Conservation (phyloP, 2,329 filamentous ascomycete species). For the Xylariaceae sp. region DNA sequence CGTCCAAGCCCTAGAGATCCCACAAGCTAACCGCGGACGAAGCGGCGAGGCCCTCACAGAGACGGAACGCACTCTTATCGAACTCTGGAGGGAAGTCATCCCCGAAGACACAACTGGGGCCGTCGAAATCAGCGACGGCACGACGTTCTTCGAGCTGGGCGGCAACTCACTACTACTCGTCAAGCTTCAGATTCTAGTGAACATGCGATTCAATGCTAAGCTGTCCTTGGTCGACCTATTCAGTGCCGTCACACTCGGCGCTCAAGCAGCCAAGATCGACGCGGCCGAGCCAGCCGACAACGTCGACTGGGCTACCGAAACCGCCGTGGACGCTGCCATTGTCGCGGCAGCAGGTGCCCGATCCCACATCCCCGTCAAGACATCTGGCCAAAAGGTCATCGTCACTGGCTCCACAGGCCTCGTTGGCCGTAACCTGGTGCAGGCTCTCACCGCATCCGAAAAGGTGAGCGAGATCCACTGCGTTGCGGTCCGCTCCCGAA, state of each 20-base stretch:
- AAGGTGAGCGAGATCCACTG: constrained; percentile 32
- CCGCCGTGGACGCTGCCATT: not conserved
- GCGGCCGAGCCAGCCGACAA: not conserved
- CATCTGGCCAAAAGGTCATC: constrained; percentile 7
- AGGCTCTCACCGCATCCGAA: constrained; percentile 22
- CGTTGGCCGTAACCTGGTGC: constrained; percentile 30
- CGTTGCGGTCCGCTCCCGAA: constrained; percentile 27
- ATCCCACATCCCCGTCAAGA: not conserved
- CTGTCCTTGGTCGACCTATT: constrained; percentile 6
- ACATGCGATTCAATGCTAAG: constrained; percentile 2
- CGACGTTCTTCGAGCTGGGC: constrained; percentile 10
- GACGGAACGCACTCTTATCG: constrained; percentile 2
- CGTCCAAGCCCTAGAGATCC: constrained; percentile 4
- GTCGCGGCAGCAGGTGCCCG: not conserved
- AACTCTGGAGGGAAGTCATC: constrained; percentile 5
- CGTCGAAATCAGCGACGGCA: constrained; percentile 1
- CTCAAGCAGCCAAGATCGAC: constrained; percentile 6
- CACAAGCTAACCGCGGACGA: not conserved
- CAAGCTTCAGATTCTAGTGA: constrained; percentile 4
- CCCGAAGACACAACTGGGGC: not conserved
- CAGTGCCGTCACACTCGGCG: constrained; percentile 2
- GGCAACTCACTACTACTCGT: constrained; percentile 9
- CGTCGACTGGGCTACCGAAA: constrained; percentile 8
- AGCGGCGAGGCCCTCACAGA: constrained; percentile 3
- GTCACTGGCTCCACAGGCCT: constrained; percentile 31